These are phyloP conservation scores for Trichoderma harzianum DNA, from an alignment of 2,329 filamentous ascomycete species.

Conservation along the genomic window DNA sequence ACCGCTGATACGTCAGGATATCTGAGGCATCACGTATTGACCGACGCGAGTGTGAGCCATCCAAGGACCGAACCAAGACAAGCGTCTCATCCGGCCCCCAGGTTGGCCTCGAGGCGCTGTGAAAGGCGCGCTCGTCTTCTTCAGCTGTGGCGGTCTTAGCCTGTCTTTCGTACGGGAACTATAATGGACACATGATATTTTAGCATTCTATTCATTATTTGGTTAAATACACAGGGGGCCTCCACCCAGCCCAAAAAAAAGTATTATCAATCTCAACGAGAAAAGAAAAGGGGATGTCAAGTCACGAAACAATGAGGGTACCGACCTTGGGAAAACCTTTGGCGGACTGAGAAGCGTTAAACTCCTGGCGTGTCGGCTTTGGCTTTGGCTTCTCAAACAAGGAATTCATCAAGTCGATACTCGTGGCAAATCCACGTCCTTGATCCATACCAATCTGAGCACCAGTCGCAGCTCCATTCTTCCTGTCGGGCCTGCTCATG, in stretches of 20 bases:
- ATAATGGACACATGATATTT: conserved; percentile 42
- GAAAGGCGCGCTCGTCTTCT: conserved; percentile 63
- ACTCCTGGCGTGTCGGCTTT: conserved; percentile 54
- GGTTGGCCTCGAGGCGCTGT: conserved; percentile 70
- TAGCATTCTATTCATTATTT: conserved; percentile 42
- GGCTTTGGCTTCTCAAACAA: conserved; percentile 75
- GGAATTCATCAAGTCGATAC: conserved; percentile 95
- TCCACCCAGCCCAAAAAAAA: conserved; percentile 21
- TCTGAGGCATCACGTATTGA: conserved; percentile 27
- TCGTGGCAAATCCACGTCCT: conserved; percentile 72
- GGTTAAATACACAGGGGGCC: conserved; percentile 33
- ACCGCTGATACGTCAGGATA: conserved; percentile 34
- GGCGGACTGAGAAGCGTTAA: conserved; percentile 48
- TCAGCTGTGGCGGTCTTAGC: conserved; percentile 66
- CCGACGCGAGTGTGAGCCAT: conserved; percentile 39
- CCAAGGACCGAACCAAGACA: conserved; percentile 49
- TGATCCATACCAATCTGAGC: conserved; percentile 40
- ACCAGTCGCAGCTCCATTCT: conserved; percentile 29
- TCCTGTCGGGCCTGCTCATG: conserved; percentile 28
- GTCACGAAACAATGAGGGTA: conserved; percentile 46
- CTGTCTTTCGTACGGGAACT: conserved; percentile 86
- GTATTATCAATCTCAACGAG: conserved; percentile 21
- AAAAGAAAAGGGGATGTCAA: conserved; percentile 20
- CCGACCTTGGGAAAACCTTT: conserved; percentile 87
- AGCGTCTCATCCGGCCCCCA: conserved; percentile 76